A percentile compares a stretch with the other conserved stretches of the same genome.
Evolutionary conservation across 2,329 filamentous ascomycete species (phyloP).

Genomic region (Microthyrium microscopicum): DNA sequence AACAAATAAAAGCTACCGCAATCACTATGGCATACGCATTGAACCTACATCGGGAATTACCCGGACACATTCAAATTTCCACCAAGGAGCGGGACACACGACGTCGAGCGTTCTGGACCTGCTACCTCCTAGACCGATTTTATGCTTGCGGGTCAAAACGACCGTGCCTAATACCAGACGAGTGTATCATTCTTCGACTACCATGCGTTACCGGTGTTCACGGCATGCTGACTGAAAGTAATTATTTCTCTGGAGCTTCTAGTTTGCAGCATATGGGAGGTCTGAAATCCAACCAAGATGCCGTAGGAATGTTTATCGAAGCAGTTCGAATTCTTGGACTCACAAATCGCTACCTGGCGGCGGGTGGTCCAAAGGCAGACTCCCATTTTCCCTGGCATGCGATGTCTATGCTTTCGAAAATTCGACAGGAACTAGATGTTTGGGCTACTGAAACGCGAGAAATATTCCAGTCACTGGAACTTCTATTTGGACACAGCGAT

Average conservation of each 20-base stretch:
- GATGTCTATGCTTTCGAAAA: constrained; percentile 69
- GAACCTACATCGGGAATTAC: constrained; percentile 62
- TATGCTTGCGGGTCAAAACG: constrained; percentile 65
- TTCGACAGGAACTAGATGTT: constrained; percentile 66
- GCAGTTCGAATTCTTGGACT: constrained; percentile 68
- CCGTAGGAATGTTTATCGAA: constrained; percentile 67
- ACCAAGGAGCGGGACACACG: constrained; percentile 58
- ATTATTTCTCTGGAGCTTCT: constrained; percentile 65
- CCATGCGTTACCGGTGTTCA: constrained; percentile 56
- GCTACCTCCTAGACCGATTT: constrained; percentile 76
- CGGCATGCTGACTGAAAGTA: constrained; percentile 51
- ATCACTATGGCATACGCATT: constrained; percentile 72
- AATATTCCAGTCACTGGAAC: constrained; percentile 58
- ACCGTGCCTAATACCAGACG: constrained; percentile 63
- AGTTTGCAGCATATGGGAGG: constrained; percentile 57
- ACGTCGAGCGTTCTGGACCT: constrained; percentile 74
- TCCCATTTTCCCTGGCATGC: constrained; percentile 86
- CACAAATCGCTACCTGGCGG: constrained; percentile 69
- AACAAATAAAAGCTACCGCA: constrained; percentile 40
- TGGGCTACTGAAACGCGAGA: constrained; percentile 74
- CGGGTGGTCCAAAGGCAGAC: constrained; percentile 74
- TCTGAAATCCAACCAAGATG: constrained; percentile 56
- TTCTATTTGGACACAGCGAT: constrained; percentile 60
- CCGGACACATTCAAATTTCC: constrained; percentile 43
- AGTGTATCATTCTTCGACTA: constrained; percentile 56